Conservation (phyloP, 1,284 basidiomycete genomes). For the Moniliella sp. region DNA sequence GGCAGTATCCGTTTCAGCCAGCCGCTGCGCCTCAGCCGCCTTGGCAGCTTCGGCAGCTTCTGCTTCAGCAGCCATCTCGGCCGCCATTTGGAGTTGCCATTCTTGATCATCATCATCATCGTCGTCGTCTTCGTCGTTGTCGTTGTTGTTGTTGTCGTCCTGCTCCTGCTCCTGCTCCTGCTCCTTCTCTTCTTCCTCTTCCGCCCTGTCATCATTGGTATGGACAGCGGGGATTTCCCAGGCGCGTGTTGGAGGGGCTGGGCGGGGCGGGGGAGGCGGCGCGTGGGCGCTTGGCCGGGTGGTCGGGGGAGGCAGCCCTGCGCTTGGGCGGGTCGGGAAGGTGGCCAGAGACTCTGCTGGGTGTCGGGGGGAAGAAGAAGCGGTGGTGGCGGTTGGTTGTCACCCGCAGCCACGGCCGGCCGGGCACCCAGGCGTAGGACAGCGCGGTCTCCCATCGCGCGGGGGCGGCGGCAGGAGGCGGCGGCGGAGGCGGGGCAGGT, state of each 20-base stretch:
- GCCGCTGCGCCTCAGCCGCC: constrained; percentile 1
- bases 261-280: no score
- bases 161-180: no score
- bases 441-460: constrained; percentile 61
- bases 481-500: constrained; percentile 34
- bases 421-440: constrained; percentile 61
- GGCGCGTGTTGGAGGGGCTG: no score
- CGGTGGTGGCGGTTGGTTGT: constrained; percentile 69
- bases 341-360: constrained; percentile 66
- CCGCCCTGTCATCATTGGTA: constrained; percentile 43
- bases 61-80: constrained; percentile 47
- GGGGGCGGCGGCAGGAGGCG: constrained; percentile 1
- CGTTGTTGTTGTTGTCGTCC: no score
- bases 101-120: constrained; percentile 41
- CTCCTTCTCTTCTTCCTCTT: no score
- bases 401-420: constrained; percentile 69
- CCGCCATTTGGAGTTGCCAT: constrained; percentile 48
- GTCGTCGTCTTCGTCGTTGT: constrained; percentile 2
- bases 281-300: constrained; percentile 36
- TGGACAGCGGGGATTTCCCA: not conserved
- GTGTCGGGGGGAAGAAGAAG: constrained; percentile 62
- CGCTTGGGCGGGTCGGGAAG: constrained; percentile 66
- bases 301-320: constrained; percentile 42
- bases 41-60: not conserved
- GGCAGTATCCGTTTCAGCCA: not conserved